Percentiles rank a stretch among this genome's conserved stretches.
phyloP scores from a whole-genome alignment of 306 rosid genomes.

The Clitoria ternatea region DNA sequence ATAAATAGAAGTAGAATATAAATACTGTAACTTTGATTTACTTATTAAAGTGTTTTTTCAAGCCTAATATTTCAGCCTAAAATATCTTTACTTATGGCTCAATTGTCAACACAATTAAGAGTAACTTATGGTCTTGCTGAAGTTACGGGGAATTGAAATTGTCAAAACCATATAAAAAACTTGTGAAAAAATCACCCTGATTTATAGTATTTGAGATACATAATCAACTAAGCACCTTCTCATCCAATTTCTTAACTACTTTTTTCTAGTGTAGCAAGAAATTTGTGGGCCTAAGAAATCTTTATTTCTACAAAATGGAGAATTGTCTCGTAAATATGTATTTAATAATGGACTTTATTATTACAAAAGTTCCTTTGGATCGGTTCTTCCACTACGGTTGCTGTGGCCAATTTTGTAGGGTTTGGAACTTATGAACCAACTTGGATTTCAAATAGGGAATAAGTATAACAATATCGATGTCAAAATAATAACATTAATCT shows the following conservation, averaged over 20 bases:
- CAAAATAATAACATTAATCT: conserved; percentile 38
- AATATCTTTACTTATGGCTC: too few species aligned
- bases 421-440: conserved; percentile 19
- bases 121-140: neutral
- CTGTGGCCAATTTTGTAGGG: conserved; percentile 14
- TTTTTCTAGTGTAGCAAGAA: conserved; percentile 13
- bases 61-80: neutral
- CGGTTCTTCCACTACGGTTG: conserved; percentile 29
- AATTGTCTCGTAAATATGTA: conserved; percentile 30
- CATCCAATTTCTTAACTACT: neutral
- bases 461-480: conserved; percentile 46
- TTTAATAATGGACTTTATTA: too few species aligned
- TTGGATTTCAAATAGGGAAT: conserved; percentile 8
- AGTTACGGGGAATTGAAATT: neutral
- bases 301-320: conserved; percentile 21
- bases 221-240: neutral
- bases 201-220: neutral
- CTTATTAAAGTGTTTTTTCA: too few species aligned
- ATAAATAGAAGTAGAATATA: too few species aligned
- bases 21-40: too few species aligned
- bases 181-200: neutral
- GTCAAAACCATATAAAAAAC: neutral
- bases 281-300: conserved; percentile 16
- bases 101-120: too few species aligned
- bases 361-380: conserved; percentile 10